These are phyloP conservation scores for Pseudocercospora fijiensis DNA, from an alignment of 2,329 filamentous ascomycete species.

Conservation along the genomic window DNA sequence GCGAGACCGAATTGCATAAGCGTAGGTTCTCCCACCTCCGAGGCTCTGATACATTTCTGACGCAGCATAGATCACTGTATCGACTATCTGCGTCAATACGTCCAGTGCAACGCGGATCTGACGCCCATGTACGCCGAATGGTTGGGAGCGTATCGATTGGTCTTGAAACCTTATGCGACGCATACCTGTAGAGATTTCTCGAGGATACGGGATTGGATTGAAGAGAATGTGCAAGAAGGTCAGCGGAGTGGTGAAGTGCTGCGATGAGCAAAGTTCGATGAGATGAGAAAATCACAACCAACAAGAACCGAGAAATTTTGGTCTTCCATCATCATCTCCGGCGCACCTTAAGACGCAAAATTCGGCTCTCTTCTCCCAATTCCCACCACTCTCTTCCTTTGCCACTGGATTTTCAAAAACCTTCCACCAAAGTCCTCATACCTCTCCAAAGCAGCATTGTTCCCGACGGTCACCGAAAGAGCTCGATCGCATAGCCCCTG, in stretches of 20 bases:
- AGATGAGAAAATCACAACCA: too few relatives aligned
- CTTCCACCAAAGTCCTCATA: too few relatives aligned
- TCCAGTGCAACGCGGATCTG: conserved; percentile 16
- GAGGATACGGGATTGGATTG: neutral
- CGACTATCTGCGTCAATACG: conserved; percentile 13
- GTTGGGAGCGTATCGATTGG: conserved; percentile 7
- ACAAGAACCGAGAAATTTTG: too few relatives aligned
- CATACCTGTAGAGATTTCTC: conserved; percentile 15
- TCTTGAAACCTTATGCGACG: conserved; percentile 8
- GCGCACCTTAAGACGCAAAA: too few relatives aligned
- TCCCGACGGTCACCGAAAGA: too few relatives aligned
- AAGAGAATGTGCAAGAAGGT: neutral
- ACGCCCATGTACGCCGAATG: conserved; percentile 13
- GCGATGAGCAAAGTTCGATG: too few relatives aligned
- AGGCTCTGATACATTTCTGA: neutral
- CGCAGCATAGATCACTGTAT: conserved; percentile 5
- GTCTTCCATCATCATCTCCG: too few relatives aligned
- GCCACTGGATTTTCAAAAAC: too few relatives aligned
- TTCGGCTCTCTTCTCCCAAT: too few relatives aligned
- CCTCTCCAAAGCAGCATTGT: too few relatives aligned
- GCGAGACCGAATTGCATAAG: neutral
- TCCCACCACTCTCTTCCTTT: too few relatives aligned
- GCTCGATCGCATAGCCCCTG: too few relatives aligned
- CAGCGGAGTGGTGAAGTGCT: neutral
- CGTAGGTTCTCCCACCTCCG: neutral